Conservation (phyloP, 768 basidiomycete genomes). For the Hysterangium stoloniferum region DNA sequence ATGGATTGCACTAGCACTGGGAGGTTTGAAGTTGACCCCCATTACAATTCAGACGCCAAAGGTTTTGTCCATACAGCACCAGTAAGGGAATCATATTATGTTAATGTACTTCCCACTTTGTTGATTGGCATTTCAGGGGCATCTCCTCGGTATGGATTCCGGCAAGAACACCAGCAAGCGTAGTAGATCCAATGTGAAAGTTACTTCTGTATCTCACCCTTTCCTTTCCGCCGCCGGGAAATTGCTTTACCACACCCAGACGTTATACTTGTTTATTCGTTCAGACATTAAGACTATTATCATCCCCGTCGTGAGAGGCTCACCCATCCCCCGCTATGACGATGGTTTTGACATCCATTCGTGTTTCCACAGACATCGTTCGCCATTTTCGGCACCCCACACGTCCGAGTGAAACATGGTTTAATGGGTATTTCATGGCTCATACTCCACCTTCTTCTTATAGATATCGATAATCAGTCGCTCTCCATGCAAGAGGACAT, state of each 20-base stretch:
- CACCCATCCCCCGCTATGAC: not conserved
- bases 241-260: not conserved
- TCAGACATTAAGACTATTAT: constrained; percentile 8
- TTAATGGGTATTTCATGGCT: constrained; percentile 19
- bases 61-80: too few species aligned
- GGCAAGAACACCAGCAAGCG: too few species aligned
- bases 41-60: too few species aligned
- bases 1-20: too few species aligned
- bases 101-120: too few species aligned
- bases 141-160: too few species aligned
- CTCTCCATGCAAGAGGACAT: constrained; percentile 20
- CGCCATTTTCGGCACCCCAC: constrained; percentile 20
- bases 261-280: constrained; percentile 5
- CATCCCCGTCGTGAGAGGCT: constrained; percentile 7
- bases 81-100: too few species aligned
- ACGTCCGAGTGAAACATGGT: constrained; percentile 12
- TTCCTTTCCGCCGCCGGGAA: too few species aligned
- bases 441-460: constrained; percentile 25
- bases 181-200: too few species aligned
- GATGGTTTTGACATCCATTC: not conserved
- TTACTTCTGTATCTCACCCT: too few species aligned
- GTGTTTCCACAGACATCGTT: constrained; percentile 12
- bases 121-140: too few species aligned
- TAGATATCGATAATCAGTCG: constrained; percentile 25
- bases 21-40: too few species aligned